These are phyloP conservation scores for Moesziomyces antarcticus DNA, from an alignment of 1,284 basidiomycete species.

Conservation along the genomic window DNA sequence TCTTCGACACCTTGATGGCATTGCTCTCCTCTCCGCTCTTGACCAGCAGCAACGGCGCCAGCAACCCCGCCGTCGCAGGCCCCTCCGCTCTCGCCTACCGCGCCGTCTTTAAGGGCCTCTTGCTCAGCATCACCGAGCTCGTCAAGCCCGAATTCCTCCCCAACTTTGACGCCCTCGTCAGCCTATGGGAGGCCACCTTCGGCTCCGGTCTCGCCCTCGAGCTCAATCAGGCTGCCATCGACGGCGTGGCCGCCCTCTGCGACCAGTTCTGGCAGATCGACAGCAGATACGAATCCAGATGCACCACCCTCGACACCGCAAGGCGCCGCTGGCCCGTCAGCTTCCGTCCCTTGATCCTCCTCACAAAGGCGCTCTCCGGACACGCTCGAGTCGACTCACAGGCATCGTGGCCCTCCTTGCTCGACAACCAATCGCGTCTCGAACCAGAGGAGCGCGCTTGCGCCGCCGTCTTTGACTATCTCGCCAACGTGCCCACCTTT, in stretches of 20 bases:
- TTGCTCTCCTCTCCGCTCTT: conserved; percentile 65
- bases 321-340: conserved; percentile 83
- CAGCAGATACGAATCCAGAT: conserved; percentile 72
- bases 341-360: conserved; percentile 76
- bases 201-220: conserved; percentile 69
- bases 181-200: conserved; percentile 83
- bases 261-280: conserved; percentile 81
- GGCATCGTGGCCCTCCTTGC: conserved; percentile 40
- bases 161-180: conserved; percentile 76
- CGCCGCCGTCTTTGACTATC: conserved; percentile 78
- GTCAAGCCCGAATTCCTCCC: conserved; percentile 74
- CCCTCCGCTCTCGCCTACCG: conserved; percentile 84
- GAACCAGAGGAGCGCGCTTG: conserved; percentile 69
- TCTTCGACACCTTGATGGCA: conserved; percentile 61
- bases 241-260: conserved; percentile 79
- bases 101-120: conserved; percentile 79
- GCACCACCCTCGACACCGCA: conserved; percentile 81
- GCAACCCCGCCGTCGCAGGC: conserved; percentile 73
- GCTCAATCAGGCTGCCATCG: conserved; percentile 38
- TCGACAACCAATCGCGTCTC: conserved; percentile 24
- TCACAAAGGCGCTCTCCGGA: conserved; percentile 80
- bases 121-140: conserved; percentile 77
- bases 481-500: conserved; percentile 78
- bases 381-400: conserved; percentile 34
- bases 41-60: conserved; percentile 46